Evolutionary conservation across 2,329 filamentous ascomycete species (phyloP).

Genomic region (Ustulina deusta): DNA sequence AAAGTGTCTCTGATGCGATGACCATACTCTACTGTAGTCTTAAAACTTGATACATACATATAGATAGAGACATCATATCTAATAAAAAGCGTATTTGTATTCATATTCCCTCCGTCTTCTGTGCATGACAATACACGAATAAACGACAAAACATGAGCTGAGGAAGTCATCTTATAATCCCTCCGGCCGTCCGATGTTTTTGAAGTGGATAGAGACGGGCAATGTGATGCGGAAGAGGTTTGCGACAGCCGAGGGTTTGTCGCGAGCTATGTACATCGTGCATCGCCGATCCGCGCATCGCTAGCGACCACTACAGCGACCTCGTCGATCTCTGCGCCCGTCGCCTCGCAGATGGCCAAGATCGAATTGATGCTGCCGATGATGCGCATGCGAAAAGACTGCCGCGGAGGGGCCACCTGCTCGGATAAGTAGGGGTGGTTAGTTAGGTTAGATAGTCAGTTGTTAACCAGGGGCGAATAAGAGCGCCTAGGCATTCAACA

Average conservation of each 20-base stretch:
- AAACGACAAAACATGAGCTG: not conserved
- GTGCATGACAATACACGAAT: too few relatives aligned
- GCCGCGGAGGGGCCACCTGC: constrained; percentile 78
- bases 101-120: too few relatives aligned
- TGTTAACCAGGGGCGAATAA: not conserved
- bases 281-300: constrained; percentile 74
- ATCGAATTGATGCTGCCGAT: constrained; percentile 83
- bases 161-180: not conserved
- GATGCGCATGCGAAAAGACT: constrained; percentile 80
- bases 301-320: constrained; percentile 75
- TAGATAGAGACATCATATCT: too few relatives aligned
- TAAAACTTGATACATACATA: too few relatives aligned
- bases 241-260: constrained; percentile 62
- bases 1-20: too few relatives aligned
- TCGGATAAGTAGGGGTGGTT: not conserved
- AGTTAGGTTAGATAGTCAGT: not conserved
- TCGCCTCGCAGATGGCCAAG: constrained; percentile 82
- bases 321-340: constrained; percentile 80
- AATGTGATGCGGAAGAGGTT: constrained; percentile 63
- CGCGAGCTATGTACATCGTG: not conserved
- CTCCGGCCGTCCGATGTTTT: constrained; percentile 59
- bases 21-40: too few relatives aligned
- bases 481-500: not conserved
- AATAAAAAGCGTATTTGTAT: too few relatives aligned
- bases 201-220: constrained; percentile 63